Percentiles rank a stretch among this genome's conserved stretches.
These are phyloP conservation scores for Triticum monococcum DNA, from an alignment of 176 grass and related monocot species.

Conservation along the genomic window DNA sequence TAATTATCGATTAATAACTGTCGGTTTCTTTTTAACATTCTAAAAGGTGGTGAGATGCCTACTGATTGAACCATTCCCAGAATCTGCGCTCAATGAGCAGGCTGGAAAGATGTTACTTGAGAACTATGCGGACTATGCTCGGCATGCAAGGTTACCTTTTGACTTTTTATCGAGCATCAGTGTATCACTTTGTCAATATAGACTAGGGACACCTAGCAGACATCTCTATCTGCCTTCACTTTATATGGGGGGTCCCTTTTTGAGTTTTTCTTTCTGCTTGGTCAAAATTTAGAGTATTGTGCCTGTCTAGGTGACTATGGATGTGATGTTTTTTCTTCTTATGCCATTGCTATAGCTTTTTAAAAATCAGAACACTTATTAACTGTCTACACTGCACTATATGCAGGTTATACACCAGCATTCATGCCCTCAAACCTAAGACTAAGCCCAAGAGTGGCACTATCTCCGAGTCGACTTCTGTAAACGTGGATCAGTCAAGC, in stretches of 20 bases:
- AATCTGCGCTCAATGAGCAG: slow-evolving; percentile 95
- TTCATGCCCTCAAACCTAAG: slow-evolving; percentile 68
- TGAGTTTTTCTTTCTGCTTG: not conserved
- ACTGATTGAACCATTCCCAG: slow-evolving; percentile 70
- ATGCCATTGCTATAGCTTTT: not conserved
- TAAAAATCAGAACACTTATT: not conserved
- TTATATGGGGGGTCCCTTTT: not conserved
- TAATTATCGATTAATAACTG: not conserved
- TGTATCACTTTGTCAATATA: not conserved
- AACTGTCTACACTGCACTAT: not conserved
- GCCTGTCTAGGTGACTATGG: not conserved
- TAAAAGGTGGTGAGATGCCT: slow-evolving; percentile 58
- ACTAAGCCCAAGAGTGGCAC: slow-evolving; percentile 52
- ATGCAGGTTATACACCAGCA: slow-evolving; percentile 55
- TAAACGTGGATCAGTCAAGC: slow-evolving; percentile 74
- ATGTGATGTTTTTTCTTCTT: not conserved
- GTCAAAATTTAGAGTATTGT: not conserved
- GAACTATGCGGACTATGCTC: slow-evolving; percentile 68
- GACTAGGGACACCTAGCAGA: not conserved
- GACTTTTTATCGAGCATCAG: not conserved
- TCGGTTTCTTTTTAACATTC: not conserved
- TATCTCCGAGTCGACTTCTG: slow-evolving; percentile 69
- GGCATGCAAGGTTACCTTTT: slow-evolving; percentile 62
- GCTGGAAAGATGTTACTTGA: slow-evolving; percentile 89
- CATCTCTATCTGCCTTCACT: not conserved